phyloP scores from a whole-genome alignment of 805 yeast species.

The Spathaspora arborariae region DNA sequence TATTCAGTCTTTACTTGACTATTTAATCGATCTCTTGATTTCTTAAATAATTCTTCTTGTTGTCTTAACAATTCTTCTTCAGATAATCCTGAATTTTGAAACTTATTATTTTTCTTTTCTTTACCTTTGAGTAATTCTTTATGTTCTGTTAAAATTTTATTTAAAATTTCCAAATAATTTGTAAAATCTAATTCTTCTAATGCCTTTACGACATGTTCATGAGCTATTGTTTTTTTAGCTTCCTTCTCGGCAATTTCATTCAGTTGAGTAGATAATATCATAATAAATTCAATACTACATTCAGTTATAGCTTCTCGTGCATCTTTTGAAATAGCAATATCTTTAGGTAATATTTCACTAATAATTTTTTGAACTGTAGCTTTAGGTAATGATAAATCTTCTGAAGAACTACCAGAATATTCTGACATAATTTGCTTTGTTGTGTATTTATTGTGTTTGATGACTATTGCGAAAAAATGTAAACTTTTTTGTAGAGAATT shows the following conservation, averaged over 20 bases:
- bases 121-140: slow-evolving; percentile 84
- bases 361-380: slow-evolving; percentile 97
- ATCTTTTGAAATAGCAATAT: slow-evolving; percentile 83
- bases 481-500: too few species aligned
- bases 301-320: slow-evolving; percentile 94
- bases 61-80: slow-evolving; percentile 90
- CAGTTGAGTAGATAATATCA: slow-evolving; percentile 89
- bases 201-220: slow-evolving; percentile 93
- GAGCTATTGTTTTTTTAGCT: slow-evolving; percentile 91
- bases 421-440: slow-evolving; percentile 30
- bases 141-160: slow-evolving; percentile 77
- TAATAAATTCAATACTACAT: slow-evolving; percentile 92
- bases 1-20: slow-evolving; percentile 12
- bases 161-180: slow-evolving; percentile 78
- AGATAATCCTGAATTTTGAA: slow-evolving; percentile 85
- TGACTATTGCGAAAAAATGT: not conserved
- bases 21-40: slow-evolving; percentile 64
- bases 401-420: slow-evolving; percentile 30
- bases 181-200: slow-evolving; percentile 81
- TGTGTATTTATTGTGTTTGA: not conserved
- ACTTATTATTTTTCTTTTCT: slow-evolving; percentile 87
- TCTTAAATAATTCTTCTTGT: slow-evolving; percentile 88
- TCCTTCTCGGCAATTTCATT: slow-evolving; percentile 96
- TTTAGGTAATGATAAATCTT: slow-evolving; percentile 43
- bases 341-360: slow-evolving; percentile 85